These are phyloP conservation scores for Blumeriella jaapii DNA, from an alignment of 2,329 filamentous ascomycete genomes.

Conservation along the genomic window DNA sequence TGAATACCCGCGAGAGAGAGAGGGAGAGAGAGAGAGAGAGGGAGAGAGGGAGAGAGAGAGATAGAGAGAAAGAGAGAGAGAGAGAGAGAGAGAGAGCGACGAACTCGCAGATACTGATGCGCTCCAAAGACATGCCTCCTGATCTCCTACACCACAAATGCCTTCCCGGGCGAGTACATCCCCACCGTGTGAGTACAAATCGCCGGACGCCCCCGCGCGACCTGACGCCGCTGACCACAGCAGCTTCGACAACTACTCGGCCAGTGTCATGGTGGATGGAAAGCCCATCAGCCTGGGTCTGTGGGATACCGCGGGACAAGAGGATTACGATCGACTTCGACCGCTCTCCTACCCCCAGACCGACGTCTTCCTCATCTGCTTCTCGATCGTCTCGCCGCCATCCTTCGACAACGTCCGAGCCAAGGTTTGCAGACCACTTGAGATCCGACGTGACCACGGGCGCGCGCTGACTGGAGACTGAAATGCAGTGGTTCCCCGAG, in stretches of 20 bases:
- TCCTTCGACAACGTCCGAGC: constrained; percentile 99
- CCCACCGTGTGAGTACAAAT: constrained; percentile 74
- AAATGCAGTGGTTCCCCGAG: constrained; percentile 89
- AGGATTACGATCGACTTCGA: too few species aligned
- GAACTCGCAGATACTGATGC: constrained; percentile 22
- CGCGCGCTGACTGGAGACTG: constrained; percentile 7
- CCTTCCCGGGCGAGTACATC: constrained; percentile 99
- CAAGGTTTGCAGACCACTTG: constrained; percentile 52
- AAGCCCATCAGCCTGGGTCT: constrained; percentile 94
- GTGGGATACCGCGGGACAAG: constrained; percentile 98
- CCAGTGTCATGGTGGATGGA: constrained; percentile 97
- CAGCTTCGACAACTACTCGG: constrained; percentile 98
- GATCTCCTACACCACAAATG: constrained; percentile 98
- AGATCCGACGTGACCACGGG: neutral
- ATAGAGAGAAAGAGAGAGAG: too few species aligned
- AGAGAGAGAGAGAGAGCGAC: too few species aligned
- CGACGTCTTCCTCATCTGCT: constrained; percentile 96
- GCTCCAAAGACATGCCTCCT: constrained; percentile 79
- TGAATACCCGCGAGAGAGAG: neutral
- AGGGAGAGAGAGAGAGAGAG: too few species aligned
- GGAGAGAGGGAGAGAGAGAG: too few species aligned
- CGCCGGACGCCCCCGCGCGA: neutral
- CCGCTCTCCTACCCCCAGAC: constrained; percentile 97
- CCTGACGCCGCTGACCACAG: constrained; percentile 12
- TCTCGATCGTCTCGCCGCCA: constrained; percentile 93